Evolutionary conservation across 176 grass and related monocot genomes (phyloP), one percentile per base, ranked within the genome.

Genomic region (Phragmites australis): DNA sequence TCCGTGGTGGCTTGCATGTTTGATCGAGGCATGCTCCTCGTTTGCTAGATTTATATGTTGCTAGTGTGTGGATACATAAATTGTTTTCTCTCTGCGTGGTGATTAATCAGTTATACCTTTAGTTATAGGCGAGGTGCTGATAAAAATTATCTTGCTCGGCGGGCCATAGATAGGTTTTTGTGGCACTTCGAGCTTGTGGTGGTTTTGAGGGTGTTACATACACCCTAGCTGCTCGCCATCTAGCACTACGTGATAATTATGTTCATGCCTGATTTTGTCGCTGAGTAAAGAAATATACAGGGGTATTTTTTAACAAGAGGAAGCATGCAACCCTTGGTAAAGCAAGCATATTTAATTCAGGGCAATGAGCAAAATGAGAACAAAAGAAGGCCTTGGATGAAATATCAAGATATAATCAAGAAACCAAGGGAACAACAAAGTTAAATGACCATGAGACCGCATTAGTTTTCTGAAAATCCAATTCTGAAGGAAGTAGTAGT

Each of bases 241-340:
- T 46, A 21, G 29, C 42, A 48, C 22, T 19, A 3, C n/a, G 17
- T 37, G 56, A 42, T 19, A 27, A 73, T 41, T 64, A 40, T 65
- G 27, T 70, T 10, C 43, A 21, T 39, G 16, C 77, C 16, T 65
- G 65, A 72, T 87, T 53, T 78, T n/a, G 21, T 64, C 25, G 60
- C 22, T 18, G 13, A 37, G 62, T 68, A 26, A 47, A 56, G 25
- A 26, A 56, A 43, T 57, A 13, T 21, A 6, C 12, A 11, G n/a
- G 27, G 4, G 1, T 9, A 17, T 66, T 74, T 87, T 26, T 61
- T 23, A 72, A 78, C 40, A 13, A 40, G 5, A 67, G 58, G 57
- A 19, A 67, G 26, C 75, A 49, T 66, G 41, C 31, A 87, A 67
- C 30, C 86, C 79, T 88, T 83, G 60, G 67, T 51, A 83, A 88